A percentile compares a stretch with the other conserved stretches of the same genome.
These are phyloP conservation scores for Metarhizium rileyi DNA, from an alignment of 2,329 filamentous ascomycete genomes.

Conservation along the genomic window DNA sequence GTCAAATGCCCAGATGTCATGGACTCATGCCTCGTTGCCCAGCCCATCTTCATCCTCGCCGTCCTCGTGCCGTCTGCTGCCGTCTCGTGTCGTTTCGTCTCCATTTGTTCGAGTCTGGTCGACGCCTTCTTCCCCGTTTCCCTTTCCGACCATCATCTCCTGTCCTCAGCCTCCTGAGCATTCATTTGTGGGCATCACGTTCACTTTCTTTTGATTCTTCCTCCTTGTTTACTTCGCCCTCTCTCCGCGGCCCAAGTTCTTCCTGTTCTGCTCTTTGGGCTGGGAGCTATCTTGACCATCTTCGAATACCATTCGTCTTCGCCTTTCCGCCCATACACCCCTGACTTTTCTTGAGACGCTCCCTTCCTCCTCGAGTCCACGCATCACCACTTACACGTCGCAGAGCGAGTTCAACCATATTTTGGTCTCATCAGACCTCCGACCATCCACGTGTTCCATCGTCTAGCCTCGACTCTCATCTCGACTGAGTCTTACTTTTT, in stretches of 20 bases:
- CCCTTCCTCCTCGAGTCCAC: constrained; percentile 2
- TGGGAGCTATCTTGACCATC: not conserved
- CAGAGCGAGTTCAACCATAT: constrained; percentile 6
- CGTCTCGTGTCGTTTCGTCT: too few relatives aligned
- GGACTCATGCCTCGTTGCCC: too few relatives aligned
- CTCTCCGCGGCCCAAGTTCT: not conserved
- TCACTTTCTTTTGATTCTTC: constrained; percentile 3
- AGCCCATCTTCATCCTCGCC: too few relatives aligned
- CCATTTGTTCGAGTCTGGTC: not conserved
- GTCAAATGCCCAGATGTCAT: too few relatives aligned
- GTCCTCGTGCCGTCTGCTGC: too few relatives aligned
- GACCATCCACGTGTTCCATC: constrained; percentile 1
- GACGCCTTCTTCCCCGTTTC: not conserved
- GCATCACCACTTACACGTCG: constrained; percentile 10
- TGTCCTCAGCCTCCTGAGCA: not conserved
- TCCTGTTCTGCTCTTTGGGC: not conserved
- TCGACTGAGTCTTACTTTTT: not conserved
- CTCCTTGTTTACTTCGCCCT: constrained; percentile 3
- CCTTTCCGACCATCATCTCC: not conserved
- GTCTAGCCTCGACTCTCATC: not conserved
- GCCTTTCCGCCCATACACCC: not conserved
- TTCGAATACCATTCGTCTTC: not conserved
- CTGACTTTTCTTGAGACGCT: not conserved
- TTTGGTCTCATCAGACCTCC: not conserved
- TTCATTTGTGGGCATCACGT: not conserved